These are phyloP conservation scores for Podila horticola DNA, from an alignment of 192 early-diverging fungal species.

Conservation along the genomic window DNA sequence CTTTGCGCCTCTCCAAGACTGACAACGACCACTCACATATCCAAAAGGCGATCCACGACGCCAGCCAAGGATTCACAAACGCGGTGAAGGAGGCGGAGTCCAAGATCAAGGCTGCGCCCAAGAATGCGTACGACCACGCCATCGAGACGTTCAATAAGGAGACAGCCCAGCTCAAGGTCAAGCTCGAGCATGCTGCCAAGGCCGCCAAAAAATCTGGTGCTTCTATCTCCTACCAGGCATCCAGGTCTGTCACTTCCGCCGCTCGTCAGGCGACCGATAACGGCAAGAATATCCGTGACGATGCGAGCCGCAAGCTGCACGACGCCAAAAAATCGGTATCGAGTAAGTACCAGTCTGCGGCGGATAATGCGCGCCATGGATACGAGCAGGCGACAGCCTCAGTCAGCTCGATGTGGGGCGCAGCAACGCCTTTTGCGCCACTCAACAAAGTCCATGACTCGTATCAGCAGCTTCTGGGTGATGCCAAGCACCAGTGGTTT, in stretches of 20 bases:
- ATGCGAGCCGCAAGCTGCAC: constrained; percentile 12
- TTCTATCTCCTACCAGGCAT: constrained; percentile 22
- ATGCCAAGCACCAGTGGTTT: constrained; percentile 25
- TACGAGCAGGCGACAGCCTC: constrained; percentile 31
- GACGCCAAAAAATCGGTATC: constrained; percentile 23
- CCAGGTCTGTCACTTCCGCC: constrained; percentile 34
- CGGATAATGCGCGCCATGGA: constrained; percentile 1
- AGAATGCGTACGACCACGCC: constrained; percentile 32
- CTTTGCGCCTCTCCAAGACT: constrained; percentile 14
- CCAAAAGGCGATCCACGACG: constrained; percentile 26
- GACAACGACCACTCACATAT: constrained; percentile 17
- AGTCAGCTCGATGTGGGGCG: constrained; percentile 33
- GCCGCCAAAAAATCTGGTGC: constrained; percentile 26
- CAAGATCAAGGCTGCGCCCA: constrained; percentile 43
- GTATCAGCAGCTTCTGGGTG: constrained; percentile 22
- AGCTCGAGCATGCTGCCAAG: constrained; percentile 30
- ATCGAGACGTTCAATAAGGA: constrained; percentile 34
- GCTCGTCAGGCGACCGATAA: constrained; percentile 8
- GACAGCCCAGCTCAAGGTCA: constrained; percentile 26
- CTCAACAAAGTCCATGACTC: constrained; percentile 28
- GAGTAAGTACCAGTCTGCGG: constrained; percentile 1
- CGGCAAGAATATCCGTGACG: constrained; percentile 12
- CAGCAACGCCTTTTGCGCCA: constrained; percentile 29
- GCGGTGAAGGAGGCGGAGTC: constrained; percentile 25
- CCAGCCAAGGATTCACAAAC: constrained; percentile 11